Conservation (phyloP, 441 rosid genomes). For the Erodium texanum region DNA sequence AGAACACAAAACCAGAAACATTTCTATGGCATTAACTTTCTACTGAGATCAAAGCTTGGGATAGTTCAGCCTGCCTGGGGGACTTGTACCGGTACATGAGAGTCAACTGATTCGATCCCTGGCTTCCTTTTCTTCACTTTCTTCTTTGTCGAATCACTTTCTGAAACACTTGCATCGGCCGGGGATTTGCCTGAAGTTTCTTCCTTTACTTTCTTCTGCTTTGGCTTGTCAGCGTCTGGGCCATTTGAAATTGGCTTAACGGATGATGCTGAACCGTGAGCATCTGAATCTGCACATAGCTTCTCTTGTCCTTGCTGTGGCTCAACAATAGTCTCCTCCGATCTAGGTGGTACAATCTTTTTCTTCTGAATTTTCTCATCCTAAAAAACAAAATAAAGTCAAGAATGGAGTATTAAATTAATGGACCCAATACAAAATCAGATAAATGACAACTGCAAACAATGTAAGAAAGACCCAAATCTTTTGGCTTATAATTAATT, state of each 20-base stretch:
- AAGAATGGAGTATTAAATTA: constrained; percentile 1
- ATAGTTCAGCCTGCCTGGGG: too few relatives aligned
- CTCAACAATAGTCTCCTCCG: neutral
- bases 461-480: too few relatives aligned
- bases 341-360: constrained; percentile 14
- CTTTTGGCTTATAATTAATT: too few relatives aligned
- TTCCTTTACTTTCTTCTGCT: too few relatives aligned
- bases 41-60: too few relatives aligned
- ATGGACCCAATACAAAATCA: neutral
- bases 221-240: neutral
- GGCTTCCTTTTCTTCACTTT: neutral
- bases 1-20: too few relatives aligned
- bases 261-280: neutral
- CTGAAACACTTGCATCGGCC: neutral
- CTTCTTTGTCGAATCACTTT: neutral
- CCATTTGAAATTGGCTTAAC: neutral
- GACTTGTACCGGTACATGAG: too few relatives aligned
- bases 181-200: too few relatives aligned
- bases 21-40: too few relatives aligned
- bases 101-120: neutral
- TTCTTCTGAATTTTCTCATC: constrained; percentile 45
- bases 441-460: too few relatives aligned
- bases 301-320: neutral
- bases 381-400: constrained; percentile 20
- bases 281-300: neutral